Evolutionary conservation across 768 basidiomycete species (phyloP).

Genomic region (Tylopilus plumbeoviolaceoides): DNA sequence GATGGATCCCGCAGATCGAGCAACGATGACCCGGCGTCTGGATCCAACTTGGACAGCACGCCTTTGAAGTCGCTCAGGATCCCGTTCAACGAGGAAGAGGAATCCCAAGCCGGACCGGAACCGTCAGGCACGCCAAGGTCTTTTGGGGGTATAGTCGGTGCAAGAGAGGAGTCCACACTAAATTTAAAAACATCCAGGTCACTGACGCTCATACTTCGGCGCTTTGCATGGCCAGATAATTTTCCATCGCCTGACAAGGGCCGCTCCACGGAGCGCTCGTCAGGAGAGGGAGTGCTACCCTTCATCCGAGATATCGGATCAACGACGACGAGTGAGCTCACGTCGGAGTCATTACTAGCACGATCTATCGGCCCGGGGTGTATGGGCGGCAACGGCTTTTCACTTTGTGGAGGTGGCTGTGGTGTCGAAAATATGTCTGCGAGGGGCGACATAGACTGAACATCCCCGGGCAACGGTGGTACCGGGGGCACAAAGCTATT

Average conservation of each 20-base stretch:
- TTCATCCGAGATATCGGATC: constrained; percentile 43
- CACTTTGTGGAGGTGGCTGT: constrained; percentile 32
- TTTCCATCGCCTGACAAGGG: constrained; percentile 24
- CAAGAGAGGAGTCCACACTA: constrained; percentile 33
- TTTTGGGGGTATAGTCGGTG: constrained; percentile 36
- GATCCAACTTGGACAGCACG: constrained; percentile 63
- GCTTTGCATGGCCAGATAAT: constrained; percentile 38
- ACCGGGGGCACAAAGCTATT: constrained; percentile 38
- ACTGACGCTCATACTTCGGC: constrained; percentile 72
- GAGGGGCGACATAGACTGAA: constrained; percentile 43
- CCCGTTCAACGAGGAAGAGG: constrained; percentile 46
- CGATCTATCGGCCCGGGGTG: constrained; percentile 31
- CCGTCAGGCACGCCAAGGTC: constrained; percentile 20
- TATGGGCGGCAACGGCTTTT: constrained; percentile 68
- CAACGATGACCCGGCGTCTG: constrained; percentile 42
- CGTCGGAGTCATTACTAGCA: constrained; percentile 43
- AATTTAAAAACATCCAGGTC: constrained; percentile 55
- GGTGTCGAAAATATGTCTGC: constrained; percentile 48
- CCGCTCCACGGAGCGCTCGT: constrained; percentile 28
- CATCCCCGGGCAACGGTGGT: constrained; percentile 46
- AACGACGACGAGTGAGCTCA: constrained; percentile 55
- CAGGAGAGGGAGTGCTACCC: constrained; percentile 30
- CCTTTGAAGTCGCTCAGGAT: constrained; percentile 73
- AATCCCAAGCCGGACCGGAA: constrained; percentile 35
- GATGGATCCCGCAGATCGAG: constrained; percentile 68